Base-by-base conservation (phyloP, 345 rosid genomes). In the Kernera saxatilis region DNA sequence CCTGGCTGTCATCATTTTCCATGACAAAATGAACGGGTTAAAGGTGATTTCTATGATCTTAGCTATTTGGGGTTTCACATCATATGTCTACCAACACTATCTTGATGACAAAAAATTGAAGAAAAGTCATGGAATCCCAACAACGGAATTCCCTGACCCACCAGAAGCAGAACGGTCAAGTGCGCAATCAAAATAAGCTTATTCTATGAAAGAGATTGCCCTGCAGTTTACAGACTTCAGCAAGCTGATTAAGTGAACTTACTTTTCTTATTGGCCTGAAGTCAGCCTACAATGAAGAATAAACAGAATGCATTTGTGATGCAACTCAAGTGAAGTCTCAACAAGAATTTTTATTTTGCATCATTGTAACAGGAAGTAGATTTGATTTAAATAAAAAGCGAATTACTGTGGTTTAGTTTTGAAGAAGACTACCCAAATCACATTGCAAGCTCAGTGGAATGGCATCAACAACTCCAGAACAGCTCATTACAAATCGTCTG, bases 51-150 rank as follows among this genome's bases (percentile, higher is more conserved):
- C 93, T 17, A 79, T 91, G 87, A 66, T 78, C 48, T 50, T 89
- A 69, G 93, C 90, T 18, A 37, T 82, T 5, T 86, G 93, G 97
- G 97, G 90, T 8, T 84, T 86, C 44, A 6, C 75, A 36, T 87
- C 80, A 8, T 77, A 72, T 67, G 74, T 53, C 48, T 77, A 77
- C 32, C 80, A 71, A 61, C 80, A 77, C 32, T 77, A 71, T 66
- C 77, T 77, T 36, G 87, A 12, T 82, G 70, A 65, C 32, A 45
- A 30, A 65, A 33, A 14, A 7, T 18, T 51, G 57, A 72, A 69
- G 51, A 70, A 29, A 37, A 55, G 53, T 5, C 66, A 12, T 27
- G 60, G 46, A 44, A 69, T 53, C 52, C 4, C 50, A 6, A 67
- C 55, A 75, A 25, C 5, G n/a, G 74, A 68, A 21, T 61, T 29